Evolutionary conservation across 768 basidiomycete species (phyloP).

Genomic region (Auricularia cornea): DNA sequence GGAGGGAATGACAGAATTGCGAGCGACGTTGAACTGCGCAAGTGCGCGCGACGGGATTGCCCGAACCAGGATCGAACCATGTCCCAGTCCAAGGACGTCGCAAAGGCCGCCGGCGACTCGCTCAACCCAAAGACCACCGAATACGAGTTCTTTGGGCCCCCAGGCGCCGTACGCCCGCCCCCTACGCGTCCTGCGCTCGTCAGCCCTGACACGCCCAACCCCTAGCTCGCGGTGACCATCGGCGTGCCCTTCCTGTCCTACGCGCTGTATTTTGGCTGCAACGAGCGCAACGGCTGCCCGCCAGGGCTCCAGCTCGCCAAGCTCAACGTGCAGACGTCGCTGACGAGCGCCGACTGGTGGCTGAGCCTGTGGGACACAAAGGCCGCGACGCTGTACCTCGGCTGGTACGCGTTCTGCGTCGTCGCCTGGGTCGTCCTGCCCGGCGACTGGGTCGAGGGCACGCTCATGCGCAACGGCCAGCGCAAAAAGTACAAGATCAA

Average conservation of each 20-base stretch:
- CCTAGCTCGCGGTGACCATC: conserved; percentile 46
- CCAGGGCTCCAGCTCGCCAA: conserved; percentile 31
- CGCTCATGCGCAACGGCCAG: conserved; percentile 61
- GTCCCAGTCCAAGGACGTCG: background rate
- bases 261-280: conserved; percentile 64
- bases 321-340: conserved; percentile 13
- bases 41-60: no score
- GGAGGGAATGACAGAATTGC: no score
- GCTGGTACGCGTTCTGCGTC: conserved; percentile 87
- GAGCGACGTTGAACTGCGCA: no score
- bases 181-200: background rate
- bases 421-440: conserved; percentile 74
- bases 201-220: no score
- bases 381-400: conserved; percentile 67
- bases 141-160: conserved; percentile 81
- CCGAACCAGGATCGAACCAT: background rate
- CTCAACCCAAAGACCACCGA: conserved; percentile 61
- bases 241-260: conserved; percentile 67
- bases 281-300: conserved; percentile 65
- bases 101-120: background rate
- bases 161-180: conserved; percentile 41
- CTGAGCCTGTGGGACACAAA: conserved; percentile 73
- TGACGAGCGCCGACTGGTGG: conserved; percentile 56
- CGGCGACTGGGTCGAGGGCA: conserved; percentile 63
- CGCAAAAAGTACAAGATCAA: conserved; percentile 90